phyloP scores from a whole-genome alignment of 805 yeast species.

The Barnettozyma populi region DNA sequence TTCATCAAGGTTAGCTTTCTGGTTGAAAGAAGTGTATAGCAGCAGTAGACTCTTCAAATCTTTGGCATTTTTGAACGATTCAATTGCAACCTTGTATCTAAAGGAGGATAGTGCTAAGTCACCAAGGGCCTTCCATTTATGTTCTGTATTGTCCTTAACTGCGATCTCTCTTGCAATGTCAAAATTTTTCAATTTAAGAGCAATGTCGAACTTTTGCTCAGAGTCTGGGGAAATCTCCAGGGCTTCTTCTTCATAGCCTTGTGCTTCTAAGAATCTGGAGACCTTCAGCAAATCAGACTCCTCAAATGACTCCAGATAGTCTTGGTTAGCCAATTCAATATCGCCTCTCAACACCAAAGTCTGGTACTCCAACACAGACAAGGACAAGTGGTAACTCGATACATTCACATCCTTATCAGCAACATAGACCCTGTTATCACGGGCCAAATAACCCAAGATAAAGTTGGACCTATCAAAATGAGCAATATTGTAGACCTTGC shows the following conservation, averaged over 20 bases:
- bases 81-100: conserved; percentile 75
- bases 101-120: conserved; percentile 76
- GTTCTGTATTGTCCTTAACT: conserved; percentile 44
- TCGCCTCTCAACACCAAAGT: conserved; percentile 95
- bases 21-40: conserved; percentile 75
- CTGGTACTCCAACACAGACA: conserved; percentile 90
- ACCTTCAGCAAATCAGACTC: conserved; percentile 68
- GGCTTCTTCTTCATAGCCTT: conserved; percentile 83
- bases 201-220: conserved; percentile 89
- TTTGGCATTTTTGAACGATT: conserved; percentile 69
- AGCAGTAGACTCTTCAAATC: conserved; percentile 81
- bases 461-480: conserved; percentile 88
- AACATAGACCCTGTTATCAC: conserved; percentile 85
- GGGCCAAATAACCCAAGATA: conserved; percentile 81
- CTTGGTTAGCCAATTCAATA: conserved; percentile 69
- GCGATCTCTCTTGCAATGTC: conserved; percentile 67
- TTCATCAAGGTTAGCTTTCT: conserved; percentile 50
- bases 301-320: conserved; percentile 53
- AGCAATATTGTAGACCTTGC: conserved; percentile 83
- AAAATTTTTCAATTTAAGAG: conserved; percentile 70
- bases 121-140: conserved; percentile 90
- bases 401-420: conserved; percentile 88
- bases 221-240: conserved; percentile 74
- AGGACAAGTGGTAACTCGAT: conserved; percentile 71
- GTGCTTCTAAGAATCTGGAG: conserved; percentile 90